Evolutionary conservation across 2,329 filamentous ascomycete genomes (phyloP).

Genomic region (Apiospora koreana): DNA sequence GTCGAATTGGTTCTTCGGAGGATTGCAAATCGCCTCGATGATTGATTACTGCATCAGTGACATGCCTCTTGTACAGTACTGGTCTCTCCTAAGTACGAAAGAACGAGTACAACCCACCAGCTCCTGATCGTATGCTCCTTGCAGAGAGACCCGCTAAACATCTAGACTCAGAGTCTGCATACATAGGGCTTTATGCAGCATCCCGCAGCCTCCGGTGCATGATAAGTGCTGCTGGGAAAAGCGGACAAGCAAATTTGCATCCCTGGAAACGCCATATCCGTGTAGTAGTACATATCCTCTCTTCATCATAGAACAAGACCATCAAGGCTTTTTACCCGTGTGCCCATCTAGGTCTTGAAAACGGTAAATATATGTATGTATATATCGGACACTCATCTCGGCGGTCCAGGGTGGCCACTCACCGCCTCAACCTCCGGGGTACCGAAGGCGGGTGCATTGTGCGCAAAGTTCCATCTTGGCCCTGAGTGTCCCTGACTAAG

Average conservation of each 20-base stretch:
- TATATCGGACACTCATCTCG: conserved; percentile 1
- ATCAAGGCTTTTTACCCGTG: neutral
- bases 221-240: neutral
- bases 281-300: neutral
- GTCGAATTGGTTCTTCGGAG: too few species aligned
- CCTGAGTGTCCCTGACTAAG: neutral
- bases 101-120: neutral
- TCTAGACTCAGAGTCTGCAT: neutral
- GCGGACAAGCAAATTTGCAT: neutral
- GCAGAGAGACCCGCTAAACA: neutral
- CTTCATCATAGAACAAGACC: neutral
- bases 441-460: neutral
- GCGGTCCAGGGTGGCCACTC: neutral
- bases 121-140: neutral
- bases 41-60: neutral
- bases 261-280: neutral
- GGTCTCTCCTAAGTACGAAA: neutral
- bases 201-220: neutral
- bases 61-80: neutral
- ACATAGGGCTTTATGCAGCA: conserved; percentile 1
- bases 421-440: conserved; percentile 5
- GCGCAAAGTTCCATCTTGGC: conserved; percentile 3
- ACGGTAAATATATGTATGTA: neutral
- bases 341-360: too few species aligned
- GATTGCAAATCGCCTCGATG: too few species aligned